Conservation (phyloP, 2,329 filamentous ascomycete species). For the Taxawa tesnikishii region DNA sequence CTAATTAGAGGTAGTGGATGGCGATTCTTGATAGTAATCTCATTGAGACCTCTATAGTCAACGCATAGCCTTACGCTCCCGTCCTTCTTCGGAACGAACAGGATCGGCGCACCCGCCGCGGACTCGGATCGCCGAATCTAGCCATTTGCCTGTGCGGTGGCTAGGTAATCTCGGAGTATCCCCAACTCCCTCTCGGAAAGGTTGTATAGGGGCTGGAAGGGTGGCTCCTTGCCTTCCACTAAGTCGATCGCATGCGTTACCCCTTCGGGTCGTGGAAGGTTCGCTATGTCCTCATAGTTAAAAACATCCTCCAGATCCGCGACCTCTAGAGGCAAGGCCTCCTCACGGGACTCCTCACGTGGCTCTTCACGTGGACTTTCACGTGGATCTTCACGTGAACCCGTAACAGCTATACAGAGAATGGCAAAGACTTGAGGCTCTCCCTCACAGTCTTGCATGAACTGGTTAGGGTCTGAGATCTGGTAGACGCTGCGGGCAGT, state of each 20-base stretch:
- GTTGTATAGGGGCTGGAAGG: not conserved
- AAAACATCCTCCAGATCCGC: not conserved
- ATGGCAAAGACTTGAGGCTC: too few relatives aligned
- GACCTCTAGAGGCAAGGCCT: too few relatives aligned
- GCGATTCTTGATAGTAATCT: constrained; percentile 19
- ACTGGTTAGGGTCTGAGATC: too few relatives aligned
- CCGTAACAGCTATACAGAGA: too few relatives aligned
- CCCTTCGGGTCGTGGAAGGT: not conserved
- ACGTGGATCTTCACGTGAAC: too few relatives aligned
- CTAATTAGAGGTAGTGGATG: constrained; percentile 15
- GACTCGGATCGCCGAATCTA: constrained; percentile 7
- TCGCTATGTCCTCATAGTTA: too few relatives aligned
- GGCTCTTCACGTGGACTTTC: too few relatives aligned
- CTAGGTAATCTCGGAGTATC: constrained; percentile 1
- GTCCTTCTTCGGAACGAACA: constrained; percentile 11
- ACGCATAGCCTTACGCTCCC: constrained; percentile 14
- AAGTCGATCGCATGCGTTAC: not conserved
- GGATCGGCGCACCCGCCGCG: constrained; percentile 6
- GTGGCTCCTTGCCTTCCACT: not conserved
- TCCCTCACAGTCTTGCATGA: too few relatives aligned
- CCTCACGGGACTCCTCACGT: too few relatives aligned
- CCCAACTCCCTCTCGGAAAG: not conserved
- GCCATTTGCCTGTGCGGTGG: constrained; percentile 1
- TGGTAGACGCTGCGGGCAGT: too few relatives aligned
- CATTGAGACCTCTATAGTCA: constrained; percentile 19